Conservation (phyloP, 805 yeast genomes). For the Starmerella cellae region DNA sequence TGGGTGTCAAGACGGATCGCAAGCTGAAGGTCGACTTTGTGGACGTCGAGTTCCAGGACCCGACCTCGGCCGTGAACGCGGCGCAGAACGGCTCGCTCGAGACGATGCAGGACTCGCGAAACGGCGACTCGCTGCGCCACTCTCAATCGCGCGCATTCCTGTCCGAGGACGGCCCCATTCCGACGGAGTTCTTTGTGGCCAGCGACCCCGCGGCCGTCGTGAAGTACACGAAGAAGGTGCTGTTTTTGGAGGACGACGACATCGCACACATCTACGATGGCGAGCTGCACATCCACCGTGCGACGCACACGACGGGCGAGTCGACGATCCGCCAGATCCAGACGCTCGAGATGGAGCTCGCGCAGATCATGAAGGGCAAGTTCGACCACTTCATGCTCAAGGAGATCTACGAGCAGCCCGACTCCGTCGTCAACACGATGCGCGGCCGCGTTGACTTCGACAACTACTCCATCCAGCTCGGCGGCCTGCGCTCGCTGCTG, state of each 20-base stretch:
- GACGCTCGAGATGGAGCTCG: constrained; percentile 91
- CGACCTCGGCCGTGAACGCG: constrained; percentile 15
- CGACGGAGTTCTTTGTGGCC: constrained; percentile 89
- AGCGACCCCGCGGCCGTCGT: constrained; percentile 96
- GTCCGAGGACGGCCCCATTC: constrained; percentile 89
- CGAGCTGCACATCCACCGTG: constrained; percentile 95
- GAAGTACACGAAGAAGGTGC: constrained; percentile 92
- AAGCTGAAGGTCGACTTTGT: constrained; percentile 95
- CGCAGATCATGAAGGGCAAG: constrained; percentile 96
- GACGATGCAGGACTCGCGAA: constrained; percentile 39
- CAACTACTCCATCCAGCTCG: constrained; percentile 60
- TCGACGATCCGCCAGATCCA: constrained; percentile 93
- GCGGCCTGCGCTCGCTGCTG: constrained; percentile 77
- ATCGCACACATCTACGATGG: constrained; percentile 97
- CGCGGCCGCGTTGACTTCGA: constrained; percentile 96
- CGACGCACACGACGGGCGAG: constrained; percentile 64
- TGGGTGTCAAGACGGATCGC: constrained; percentile 89
- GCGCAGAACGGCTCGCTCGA: constrained; percentile 22
- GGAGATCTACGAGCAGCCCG: constrained; percentile 98
- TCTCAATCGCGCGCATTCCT: constrained; percentile 94
- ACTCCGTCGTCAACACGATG: constrained; percentile 95
- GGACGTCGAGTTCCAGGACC: constrained; percentile 90
- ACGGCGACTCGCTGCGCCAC: constrained; percentile 43
- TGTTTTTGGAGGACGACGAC: constrained; percentile 94
- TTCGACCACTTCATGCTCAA: constrained; percentile 96